Evolutionary conservation across 768 basidiomycete genomes (phyloP).

Genomic region (Hericium coralloides): DNA sequence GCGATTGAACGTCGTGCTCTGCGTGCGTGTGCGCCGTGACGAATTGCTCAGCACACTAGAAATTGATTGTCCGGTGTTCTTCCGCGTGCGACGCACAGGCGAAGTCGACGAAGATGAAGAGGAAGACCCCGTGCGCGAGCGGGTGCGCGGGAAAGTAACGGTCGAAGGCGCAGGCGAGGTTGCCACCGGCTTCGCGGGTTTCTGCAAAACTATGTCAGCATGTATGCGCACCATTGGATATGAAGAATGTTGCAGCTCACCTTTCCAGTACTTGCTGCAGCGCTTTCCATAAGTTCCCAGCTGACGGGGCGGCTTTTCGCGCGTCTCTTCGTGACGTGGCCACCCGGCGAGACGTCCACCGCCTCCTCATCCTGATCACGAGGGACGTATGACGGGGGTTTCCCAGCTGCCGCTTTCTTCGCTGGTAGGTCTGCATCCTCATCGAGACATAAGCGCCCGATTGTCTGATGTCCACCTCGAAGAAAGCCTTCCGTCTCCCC

Average conservation of each 20-base stretch:
- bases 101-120: constrained; percentile 9
- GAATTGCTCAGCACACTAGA: not conserved
- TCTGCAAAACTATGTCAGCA: not conserved
- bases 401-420: not conserved
- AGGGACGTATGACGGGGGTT: constrained; percentile 26
- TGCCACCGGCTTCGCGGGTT: no score
- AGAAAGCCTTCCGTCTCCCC: constrained; percentile 8
- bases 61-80: constrained; percentile 7
- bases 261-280: constrained; percentile 19
- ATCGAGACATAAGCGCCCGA: constrained; percentile 10
- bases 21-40: constrained; percentile 8
- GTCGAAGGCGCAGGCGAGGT: constrained; percentile 4
- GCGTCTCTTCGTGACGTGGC: constrained; percentile 66
- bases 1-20: constrained; percentile 4
- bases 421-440: constrained; percentile 8
- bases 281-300: constrained; percentile 34
- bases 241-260: constrained; percentile 17
- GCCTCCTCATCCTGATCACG: constrained; percentile 45
- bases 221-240: not conserved
- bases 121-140: constrained; percentile 5
- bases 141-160: constrained; percentile 13
- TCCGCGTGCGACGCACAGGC: constrained; percentile 10
- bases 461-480: constrained; percentile 15
- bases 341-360: constrained; percentile 67
- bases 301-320: constrained; percentile 69